Conservation (phyloP, 305 asterid species). For the Solanum hybrid region DNA sequence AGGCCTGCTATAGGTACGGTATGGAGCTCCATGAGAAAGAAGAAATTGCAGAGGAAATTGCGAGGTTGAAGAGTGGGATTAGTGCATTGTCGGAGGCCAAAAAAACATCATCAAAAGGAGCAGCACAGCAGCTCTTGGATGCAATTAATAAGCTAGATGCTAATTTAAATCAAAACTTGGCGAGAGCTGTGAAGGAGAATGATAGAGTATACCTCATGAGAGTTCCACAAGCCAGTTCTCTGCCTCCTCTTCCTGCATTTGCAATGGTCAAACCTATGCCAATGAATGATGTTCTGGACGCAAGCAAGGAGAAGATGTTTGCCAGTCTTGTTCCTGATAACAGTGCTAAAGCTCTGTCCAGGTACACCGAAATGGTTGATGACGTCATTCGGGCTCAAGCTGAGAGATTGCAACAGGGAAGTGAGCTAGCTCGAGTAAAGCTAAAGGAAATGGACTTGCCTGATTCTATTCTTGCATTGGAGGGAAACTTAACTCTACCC, state of each 20-base stretch:
- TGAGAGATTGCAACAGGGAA: conserved; percentile 95
- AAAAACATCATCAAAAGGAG: conserved; percentile 76
- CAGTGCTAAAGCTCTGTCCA: conserved; percentile 90
- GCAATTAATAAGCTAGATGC: conserved; percentile 69
- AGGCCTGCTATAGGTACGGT: conserved; percentile 88
- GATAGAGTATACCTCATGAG: conserved; percentile 94
- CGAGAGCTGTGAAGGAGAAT: conserved; percentile 90
- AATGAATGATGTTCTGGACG: conserved; percentile 84
- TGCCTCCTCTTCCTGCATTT: conserved; percentile 78
- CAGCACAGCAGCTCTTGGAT: conserved; percentile 79
- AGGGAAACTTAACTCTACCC: conserved; percentile 65
- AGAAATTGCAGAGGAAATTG: conserved; percentile 96
- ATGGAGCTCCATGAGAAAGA: conserved; percentile 93
- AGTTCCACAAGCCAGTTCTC: conserved; percentile 83
- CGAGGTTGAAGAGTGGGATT: conserved; percentile 83
- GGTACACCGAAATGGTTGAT: conserved; percentile 96
- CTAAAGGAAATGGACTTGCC: conserved; percentile 97
- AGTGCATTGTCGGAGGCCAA: conserved; percentile 61
- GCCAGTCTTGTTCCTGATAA: conserved; percentile 89
- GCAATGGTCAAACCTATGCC: conserved; percentile 92
- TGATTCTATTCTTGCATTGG: conserved; percentile 84
- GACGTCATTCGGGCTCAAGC: conserved; percentile 85
- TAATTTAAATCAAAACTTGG: conserved; percentile 64
- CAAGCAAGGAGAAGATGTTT: conserved; percentile 84
- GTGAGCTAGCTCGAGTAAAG: conserved; percentile 94